Evolutionary conservation across 129 eudicot species (phyloP), one percentile per base, ranked within the genome.

Genomic region (Chrysanthemum lavandulifolium): DNA sequence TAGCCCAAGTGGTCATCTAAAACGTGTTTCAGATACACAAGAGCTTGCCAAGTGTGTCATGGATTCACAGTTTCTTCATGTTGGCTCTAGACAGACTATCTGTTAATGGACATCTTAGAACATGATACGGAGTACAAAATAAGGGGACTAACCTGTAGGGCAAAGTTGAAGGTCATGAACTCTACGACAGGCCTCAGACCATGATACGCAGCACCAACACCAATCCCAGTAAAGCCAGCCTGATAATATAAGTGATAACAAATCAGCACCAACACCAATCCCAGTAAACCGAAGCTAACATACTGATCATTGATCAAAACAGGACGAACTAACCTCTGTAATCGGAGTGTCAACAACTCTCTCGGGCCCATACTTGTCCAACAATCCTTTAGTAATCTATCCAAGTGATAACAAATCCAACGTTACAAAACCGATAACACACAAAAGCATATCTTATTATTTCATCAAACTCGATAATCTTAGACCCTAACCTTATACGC

Each of bases 211-310:
- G 99, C 91, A 80, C 99, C 99, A 81, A 95, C 96, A 69, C 91
- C 96, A 72, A 95, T 80, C 21, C 99, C 97, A 47, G 97, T 68
- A 75, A 95, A 95, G 14, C 99, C 99, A 83, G 99, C 97, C 99
- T 95, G 69, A 8, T 15, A 65, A 16, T 45, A 47, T 14, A 47
- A 45, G 15, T n/a, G n/a, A n/a, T n/a, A n/a, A n/a, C n/a, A n/a
- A n/a, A n/a, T n/a, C n/a, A n/a, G n/a, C n/a, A n/a, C n/a, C n/a
- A n/a, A n/a, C n/a, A n/a, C n/a, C n/a, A n/a, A n/a, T n/a, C n/a
- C n/a, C n/a, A n/a, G n/a, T n/a, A n/a, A n/a, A n/a, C 12, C 3
- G 10, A 53, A 25, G 78, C 52, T 64, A 52, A 52, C 2, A 64
- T 40, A 64, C 29, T 31, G 21, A 63, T 74, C 23, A 71, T 4